phyloP scores from a whole-genome alignment of 768 basidiomycete species.

The Mycena capillaripes region DNA sequence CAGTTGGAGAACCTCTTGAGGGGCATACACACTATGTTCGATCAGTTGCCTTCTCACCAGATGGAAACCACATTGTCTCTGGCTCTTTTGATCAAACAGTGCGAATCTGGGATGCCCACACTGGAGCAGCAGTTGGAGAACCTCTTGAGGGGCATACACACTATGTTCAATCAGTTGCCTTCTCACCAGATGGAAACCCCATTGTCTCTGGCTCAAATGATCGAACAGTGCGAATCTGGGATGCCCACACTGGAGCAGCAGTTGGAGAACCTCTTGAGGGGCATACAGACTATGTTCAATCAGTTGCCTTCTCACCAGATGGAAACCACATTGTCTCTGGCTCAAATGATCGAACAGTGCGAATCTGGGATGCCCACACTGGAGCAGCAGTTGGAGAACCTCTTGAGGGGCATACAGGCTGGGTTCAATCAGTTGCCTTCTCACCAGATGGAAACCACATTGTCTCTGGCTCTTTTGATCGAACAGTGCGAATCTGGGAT shows the following conservation, averaged over 20 bases:
- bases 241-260: not conserved
- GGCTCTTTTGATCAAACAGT: not conserved
- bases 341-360: not conserved
- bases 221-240: slow-evolving; percentile 3
- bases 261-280: slow-evolving; percentile 19
- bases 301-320: slow-evolving; percentile 2
- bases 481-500: not conserved
- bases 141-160: slow-evolving; percentile 1
- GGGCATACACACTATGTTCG: not conserved
- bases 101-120: not conserved
- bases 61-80: not conserved
- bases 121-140: not conserved
- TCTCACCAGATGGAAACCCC: slow-evolving; percentile 17
- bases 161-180: not conserved
- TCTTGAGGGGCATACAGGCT: not conserved
- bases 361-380: not conserved
- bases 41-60: not conserved
- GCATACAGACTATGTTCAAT: slow-evolving; percentile 20
- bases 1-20: not conserved
- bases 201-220: slow-evolving; percentile 4
- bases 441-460: not conserved
- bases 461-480: not conserved
- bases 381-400: not conserved
- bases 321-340: not conserved
- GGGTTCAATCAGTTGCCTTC: not conserved